Evolutionary conservation across 495 filamentous ascomycete species (phyloP).

Genomic region (Neurospora tetraspora): DNA sequence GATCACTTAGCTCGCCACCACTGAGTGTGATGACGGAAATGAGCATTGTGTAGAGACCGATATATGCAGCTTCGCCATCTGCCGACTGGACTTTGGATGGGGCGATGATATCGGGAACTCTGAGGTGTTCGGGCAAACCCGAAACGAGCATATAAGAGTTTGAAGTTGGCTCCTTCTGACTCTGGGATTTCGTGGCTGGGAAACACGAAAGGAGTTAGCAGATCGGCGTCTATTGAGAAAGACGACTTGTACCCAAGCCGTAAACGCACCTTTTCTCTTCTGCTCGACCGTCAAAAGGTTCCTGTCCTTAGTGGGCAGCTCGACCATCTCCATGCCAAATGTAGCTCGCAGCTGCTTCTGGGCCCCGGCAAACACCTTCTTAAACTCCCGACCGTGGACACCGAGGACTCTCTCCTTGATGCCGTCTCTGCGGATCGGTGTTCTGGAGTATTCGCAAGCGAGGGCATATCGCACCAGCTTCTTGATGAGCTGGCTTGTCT

Average conservation of each 20-base stretch:
- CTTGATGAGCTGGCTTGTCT: constrained; percentile 57
- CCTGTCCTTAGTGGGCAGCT: constrained; percentile 74
- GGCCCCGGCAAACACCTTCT: constrained; percentile 55
- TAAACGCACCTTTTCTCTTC: constrained; percentile 43
- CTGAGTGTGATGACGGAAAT: constrained; percentile 61
- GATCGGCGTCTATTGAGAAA: neutral
- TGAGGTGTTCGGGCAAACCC: constrained; percentile 54
- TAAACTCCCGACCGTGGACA: constrained; percentile 50
- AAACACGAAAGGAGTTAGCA: constrained; percentile 8
- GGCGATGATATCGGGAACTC: constrained; percentile 51
- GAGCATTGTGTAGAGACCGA: constrained; percentile 68
- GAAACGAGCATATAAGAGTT: constrained; percentile 70
- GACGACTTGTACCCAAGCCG: neutral
- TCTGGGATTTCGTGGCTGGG: constrained; percentile 32
- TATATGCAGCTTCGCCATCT: constrained; percentile 64
- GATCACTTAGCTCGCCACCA: constrained; percentile 61
- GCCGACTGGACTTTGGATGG: constrained; percentile 57
- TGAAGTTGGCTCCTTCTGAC: constrained; percentile 37
- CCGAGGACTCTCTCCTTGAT: constrained; percentile 64
- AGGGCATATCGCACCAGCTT: constrained; percentile 86
- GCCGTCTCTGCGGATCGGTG: constrained; percentile 64
- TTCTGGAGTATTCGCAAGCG: constrained; percentile 77
- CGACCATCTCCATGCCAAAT: constrained; percentile 82
- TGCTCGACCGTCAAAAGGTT: constrained; percentile 70
- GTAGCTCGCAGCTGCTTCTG: constrained; percentile 51